Base-by-base conservation (phyloP, 2,329 filamentous ascomycete species). In the Sporothrix mexicana region DNA sequence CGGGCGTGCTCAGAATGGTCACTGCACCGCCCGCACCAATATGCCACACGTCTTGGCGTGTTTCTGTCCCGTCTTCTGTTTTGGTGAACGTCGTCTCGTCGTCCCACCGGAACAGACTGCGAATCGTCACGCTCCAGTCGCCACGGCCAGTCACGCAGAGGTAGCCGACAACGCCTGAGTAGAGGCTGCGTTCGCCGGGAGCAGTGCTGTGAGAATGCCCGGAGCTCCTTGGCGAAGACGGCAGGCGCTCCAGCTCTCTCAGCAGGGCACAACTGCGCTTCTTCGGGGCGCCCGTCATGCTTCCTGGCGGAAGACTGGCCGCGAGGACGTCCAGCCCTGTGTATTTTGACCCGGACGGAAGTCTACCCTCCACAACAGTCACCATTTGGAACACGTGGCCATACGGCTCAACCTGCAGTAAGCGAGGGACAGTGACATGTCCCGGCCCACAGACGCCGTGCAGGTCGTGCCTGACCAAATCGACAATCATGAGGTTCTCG, bases 401-500 rank as follows among this genome's bases (percentile, higher is more conserved):
- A 79, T 97, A 97, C 79, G 97, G 94, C 81, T 98, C 95, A 0
- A 98, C 92, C 73, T 90, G 88, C 83, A 98, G 92, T 30, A 98
- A 84, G 72, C 94, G 91, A 15, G 91, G 89, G 1, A 97, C 94
- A 6, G 83, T 80, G 0, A 98, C 94, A 73, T 88, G 88, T 0
- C 90, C 91, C 0, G 92, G 87, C 5, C 93, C 93, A 74, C 92
- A 93, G 9, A 97, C 90, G n/a, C 91, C 90, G 80, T 97, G 92
- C 13, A 98, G 85, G 80, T 98, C 95, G 79, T 98, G 95, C 0
- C 95, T 89, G n/a, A 98, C 96, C 0, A 98, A 86, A 80, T 98
- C 95, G 2, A 97, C 95, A 77, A 98, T 98, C 96, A 98, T 98
- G 30, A 98, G 87, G 79, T 98, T 98, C 83, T 98, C 95, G 0